Evolutionary conservation across 2,329 filamentous ascomycete species (phyloP).

Genomic region (Onygenales sp.): DNA sequence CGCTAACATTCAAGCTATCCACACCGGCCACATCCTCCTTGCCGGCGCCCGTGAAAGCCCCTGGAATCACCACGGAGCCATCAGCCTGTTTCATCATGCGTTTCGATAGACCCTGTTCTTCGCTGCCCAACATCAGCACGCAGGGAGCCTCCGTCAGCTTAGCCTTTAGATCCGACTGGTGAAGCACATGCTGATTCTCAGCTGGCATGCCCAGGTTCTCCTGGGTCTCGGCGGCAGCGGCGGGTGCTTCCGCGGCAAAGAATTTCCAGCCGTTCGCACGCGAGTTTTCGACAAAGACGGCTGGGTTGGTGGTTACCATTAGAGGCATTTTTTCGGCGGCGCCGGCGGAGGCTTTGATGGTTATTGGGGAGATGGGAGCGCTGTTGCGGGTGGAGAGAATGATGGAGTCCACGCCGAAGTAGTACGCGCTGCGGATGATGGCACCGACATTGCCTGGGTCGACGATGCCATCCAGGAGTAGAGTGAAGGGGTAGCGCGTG

Average conservation of each 20-base stretch:
- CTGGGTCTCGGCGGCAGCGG: conserved; percentile 14
- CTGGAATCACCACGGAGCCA: conserved; percentile 52
- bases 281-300: conserved; percentile 60
- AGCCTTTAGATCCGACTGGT: conserved; percentile 7
- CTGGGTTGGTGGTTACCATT: conserved; percentile 58
- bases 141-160: conserved; percentile 53
- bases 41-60: conserved; percentile 32
- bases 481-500: conserved; percentile 28
- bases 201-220: conserved; percentile 27
- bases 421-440: conserved; percentile 79
- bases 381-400: conserved; percentile 65
- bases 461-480: conserved; percentile 42
- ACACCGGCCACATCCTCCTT: conserved; percentile 44
- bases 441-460: conserved; percentile 88
- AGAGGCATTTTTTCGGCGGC: conserved; percentile 73
- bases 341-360: conserved; percentile 80
- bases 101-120: conserved; percentile 63
- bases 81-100: conserved; percentile 59
- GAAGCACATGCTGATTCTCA: conserved; percentile 3
- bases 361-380: conserved; percentile 64
- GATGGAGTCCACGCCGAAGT: conserved; percentile 80
- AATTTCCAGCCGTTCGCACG: conserved; percentile 68
- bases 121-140: conserved; percentile 73
- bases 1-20: conserved; percentile 89
- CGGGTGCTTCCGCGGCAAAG: conserved; percentile 59